Evolutionary conservation across 2,329 filamentous ascomycete species (phyloP).

Genomic region (Scedosporium apiospermum): DNA sequence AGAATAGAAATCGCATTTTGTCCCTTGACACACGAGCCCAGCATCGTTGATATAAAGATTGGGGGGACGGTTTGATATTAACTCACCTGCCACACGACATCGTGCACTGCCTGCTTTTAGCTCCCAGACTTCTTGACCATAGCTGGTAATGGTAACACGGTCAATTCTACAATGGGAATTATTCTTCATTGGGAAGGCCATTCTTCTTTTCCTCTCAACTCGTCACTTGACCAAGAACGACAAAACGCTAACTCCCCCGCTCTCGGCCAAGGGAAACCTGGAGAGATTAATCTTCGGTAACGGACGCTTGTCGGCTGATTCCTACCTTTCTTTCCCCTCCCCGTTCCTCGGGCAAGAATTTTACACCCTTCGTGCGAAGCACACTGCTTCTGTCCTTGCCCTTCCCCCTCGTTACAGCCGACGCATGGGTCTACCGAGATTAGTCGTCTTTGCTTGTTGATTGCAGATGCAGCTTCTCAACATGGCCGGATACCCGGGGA

Average conservation of each 20-base stretch:
- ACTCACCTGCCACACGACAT: not conserved
- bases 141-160: not conserved
- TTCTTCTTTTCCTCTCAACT: not conserved
- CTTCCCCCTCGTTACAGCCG: not conserved
- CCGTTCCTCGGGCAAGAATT: not conserved
- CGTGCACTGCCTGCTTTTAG: not conserved
- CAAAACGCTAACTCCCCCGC: not conserved
- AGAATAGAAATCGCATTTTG: not conserved
- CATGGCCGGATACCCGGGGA: conserved; percentile 1
- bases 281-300: not conserved
- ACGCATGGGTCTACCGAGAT: not conserved
- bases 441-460: not conserved
- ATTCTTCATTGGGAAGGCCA: not conserved
- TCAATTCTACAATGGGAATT: not conserved
- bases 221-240: not conserved
- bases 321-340: not conserved
- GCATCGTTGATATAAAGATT: not conserved
- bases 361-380: not conserved
- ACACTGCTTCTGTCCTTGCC: too few relatives aligned
- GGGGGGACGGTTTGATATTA: not conserved
- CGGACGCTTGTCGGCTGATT: not conserved
- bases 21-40: not conserved
- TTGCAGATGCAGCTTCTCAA: not conserved
- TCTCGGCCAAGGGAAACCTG: not conserved
- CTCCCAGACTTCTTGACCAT: not conserved